Conservation (phyloP, 768 basidiomycete species). For the Lactarius hengduanensis region DNA sequence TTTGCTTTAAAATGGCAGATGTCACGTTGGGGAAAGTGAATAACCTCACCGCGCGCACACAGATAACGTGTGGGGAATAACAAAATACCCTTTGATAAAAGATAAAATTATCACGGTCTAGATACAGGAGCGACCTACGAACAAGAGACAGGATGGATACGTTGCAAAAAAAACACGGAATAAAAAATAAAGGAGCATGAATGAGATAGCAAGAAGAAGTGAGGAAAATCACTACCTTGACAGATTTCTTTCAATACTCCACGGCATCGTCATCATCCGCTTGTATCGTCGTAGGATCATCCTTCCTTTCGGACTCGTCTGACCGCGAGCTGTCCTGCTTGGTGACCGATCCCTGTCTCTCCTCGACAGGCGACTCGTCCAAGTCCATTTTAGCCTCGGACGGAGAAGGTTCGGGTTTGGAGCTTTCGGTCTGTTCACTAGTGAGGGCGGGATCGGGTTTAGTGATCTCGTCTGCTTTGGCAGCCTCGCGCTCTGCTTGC, state of each 20-base stretch:
- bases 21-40: constrained; percentile 14
- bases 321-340: constrained; percentile 20
- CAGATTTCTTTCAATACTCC: constrained; percentile 51
- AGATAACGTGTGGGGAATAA: constrained; percentile 4
- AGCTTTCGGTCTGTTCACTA: constrained; percentile 7
- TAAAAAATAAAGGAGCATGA: constrained; percentile 17
- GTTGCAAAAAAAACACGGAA: constrained; percentile 15
- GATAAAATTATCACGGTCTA: constrained; percentile 27
- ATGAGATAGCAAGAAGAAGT: constrained; percentile 18
- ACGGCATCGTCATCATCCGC: constrained; percentile 81
- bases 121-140: constrained; percentile 27
- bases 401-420: constrained; percentile 16
- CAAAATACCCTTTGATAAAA: constrained; percentile 13
- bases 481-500: constrained; percentile 42
- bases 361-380: constrained; percentile 15
- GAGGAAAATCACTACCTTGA: constrained; percentile 23
- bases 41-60: not conserved
- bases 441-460: constrained; percentile 15
- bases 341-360: constrained; percentile 15
- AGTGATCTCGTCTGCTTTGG: constrained; percentile 36
- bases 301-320: constrained; percentile 28
- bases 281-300: constrained; percentile 45
- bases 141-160: constrained; percentile 20
- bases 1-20: constrained; percentile 20
- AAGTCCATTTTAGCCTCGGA: constrained; percentile 30